Conservation (phyloP, 805 yeast genomes). For the Zygoascus bituminiphila region DNA sequence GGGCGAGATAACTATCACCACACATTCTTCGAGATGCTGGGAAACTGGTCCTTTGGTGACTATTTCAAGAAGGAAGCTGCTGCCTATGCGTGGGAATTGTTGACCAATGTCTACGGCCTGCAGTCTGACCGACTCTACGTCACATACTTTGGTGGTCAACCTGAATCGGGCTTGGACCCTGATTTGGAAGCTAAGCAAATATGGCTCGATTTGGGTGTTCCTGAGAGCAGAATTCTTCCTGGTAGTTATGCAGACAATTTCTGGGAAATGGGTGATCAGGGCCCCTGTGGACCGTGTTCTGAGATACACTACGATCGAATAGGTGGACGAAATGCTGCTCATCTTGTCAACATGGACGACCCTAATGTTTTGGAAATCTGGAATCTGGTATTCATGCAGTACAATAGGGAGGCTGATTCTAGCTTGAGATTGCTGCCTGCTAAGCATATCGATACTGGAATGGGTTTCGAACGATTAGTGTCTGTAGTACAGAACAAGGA, state of each 20-base stretch:
- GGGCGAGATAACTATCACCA: conserved; percentile 98
- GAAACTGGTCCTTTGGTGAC: conserved; percentile 99
- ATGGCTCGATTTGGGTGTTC: conserved; percentile 84
- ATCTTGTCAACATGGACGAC: conserved; percentile 89
- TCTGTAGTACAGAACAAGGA: conserved; percentile 83
- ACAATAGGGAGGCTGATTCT: conserved; percentile 85
- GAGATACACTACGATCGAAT: conserved; percentile 97
- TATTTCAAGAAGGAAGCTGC: conserved; percentile 95
- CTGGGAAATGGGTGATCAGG: conserved; percentile 99
- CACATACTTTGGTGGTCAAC: conserved; percentile 94
- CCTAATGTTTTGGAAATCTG: conserved; percentile 97
- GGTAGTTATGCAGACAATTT: conserved; percentile 89
- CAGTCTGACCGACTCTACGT: conserved; percentile 78
- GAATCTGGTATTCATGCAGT: conserved; percentile 97
- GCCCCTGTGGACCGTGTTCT: conserved; percentile 99
- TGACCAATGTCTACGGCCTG: conserved; percentile 78
- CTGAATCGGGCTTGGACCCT: conserved; percentile 70
- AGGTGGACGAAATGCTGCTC: conserved; percentile 94
- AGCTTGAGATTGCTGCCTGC: conserved; percentile 79
- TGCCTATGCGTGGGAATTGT: conserved; percentile 79
- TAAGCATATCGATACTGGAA: conserved; percentile 94
- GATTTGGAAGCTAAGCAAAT: conserved; percentile 86
- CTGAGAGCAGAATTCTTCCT: conserved; percentile 86
- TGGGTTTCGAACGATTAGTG: conserved; percentile 97
- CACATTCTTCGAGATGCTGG: conserved; percentile 98